These are phyloP conservation scores for Thielaviopsis musarum DNA, from an alignment of 2,329 filamentous ascomycete genomes.

Conservation along the genomic window DNA sequence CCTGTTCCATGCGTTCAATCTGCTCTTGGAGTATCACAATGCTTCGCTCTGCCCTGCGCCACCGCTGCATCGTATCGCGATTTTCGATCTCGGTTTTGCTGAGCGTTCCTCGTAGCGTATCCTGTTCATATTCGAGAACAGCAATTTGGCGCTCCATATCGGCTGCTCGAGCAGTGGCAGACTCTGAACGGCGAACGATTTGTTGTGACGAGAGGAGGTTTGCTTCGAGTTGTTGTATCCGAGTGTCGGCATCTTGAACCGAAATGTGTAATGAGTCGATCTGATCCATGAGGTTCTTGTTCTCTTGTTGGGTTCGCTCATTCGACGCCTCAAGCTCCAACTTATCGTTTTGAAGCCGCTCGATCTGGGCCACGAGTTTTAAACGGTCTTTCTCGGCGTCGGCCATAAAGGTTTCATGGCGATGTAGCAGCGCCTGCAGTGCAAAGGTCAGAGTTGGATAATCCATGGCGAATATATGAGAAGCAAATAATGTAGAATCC, in stretches of 20 bases:
- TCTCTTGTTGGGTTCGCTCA: constrained; percentile 64
- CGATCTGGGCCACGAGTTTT: constrained; percentile 55
- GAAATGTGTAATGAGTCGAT: constrained; percentile 68
- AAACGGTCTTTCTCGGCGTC: constrained; percentile 76
- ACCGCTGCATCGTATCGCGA: constrained; percentile 61
- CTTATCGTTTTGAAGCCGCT: constrained; percentile 60
- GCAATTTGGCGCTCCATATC: constrained; percentile 67
- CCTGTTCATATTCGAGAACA: constrained; percentile 68
- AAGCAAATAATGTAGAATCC: background rate
- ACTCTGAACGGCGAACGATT: constrained; percentile 57
- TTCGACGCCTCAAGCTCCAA: constrained; percentile 59
- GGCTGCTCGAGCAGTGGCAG: constrained; percentile 55
- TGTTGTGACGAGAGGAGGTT: constrained; percentile 63
- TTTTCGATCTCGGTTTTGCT: constrained; percentile 55
- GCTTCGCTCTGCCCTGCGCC: constrained; percentile 68
- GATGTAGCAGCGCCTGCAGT: constrained; percentile 70
- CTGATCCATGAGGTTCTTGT: constrained; percentile 63
- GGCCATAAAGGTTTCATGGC: constrained; percentile 88
- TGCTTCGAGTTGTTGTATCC: constrained; percentile 59
- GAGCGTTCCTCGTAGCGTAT: constrained; percentile 50
- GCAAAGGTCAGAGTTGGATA: constrained; percentile 50
- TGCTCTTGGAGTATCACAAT: constrained; percentile 70
- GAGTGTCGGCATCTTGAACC: constrained; percentile 64
- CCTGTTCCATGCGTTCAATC: constrained; percentile 72
- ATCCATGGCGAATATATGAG: constrained; percentile 11